These are phyloP conservation scores for Fallopia convolvulus DNA, from an alignment of 148 eudicot genomes.

Conservation along the genomic window DNA sequence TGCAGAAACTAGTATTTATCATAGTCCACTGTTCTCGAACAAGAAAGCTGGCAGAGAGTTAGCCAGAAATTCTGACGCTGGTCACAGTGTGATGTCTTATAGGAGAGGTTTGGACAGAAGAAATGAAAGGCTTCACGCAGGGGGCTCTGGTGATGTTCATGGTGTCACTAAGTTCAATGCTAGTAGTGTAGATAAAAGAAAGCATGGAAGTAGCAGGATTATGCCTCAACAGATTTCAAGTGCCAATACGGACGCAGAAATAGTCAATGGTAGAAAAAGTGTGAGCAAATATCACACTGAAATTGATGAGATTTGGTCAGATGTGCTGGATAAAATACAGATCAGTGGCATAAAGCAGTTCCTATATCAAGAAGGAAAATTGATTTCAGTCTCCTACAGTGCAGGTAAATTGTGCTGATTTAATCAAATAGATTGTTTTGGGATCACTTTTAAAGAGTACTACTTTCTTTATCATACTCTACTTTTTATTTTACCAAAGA, in stretches of 20 bases:
- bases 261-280: slow-evolving; percentile 22
- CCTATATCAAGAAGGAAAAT: slow-evolving; percentile 73
- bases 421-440: neutral
- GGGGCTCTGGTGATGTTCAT: slow-evolving; percentile 29
- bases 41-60: slow-evolving; percentile 32
- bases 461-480: neutral
- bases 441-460: neutral
- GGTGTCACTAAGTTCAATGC: slow-evolving; percentile 26
- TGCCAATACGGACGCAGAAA: slow-evolving; percentile 22
- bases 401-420: slow-evolving; percentile 47
- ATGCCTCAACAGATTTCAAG: slow-evolving; percentile 27
- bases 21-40: slow-evolving; percentile 39
- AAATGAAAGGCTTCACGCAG: slow-evolving; percentile 27
- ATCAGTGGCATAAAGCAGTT: slow-evolving; percentile 65
- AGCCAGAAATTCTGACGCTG: slow-evolving; percentile 35
- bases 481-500: neutral
- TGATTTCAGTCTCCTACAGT: slow-evolving; percentile 62
- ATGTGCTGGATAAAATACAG: slow-evolving; percentile 61
- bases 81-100: slow-evolving; percentile 28
- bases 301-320: slow-evolving; percentile 76
- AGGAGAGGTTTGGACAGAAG: slow-evolving; percentile 32
- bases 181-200: slow-evolving; percentile 27
- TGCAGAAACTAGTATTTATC: slow-evolving; percentile 49
- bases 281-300: slow-evolving; percentile 27
- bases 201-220: slow-evolving; percentile 23